Evolutionary conservation across 176 grass and related monocot genomes (phyloP).

Genomic region (Elaeis guineensis): DNA sequence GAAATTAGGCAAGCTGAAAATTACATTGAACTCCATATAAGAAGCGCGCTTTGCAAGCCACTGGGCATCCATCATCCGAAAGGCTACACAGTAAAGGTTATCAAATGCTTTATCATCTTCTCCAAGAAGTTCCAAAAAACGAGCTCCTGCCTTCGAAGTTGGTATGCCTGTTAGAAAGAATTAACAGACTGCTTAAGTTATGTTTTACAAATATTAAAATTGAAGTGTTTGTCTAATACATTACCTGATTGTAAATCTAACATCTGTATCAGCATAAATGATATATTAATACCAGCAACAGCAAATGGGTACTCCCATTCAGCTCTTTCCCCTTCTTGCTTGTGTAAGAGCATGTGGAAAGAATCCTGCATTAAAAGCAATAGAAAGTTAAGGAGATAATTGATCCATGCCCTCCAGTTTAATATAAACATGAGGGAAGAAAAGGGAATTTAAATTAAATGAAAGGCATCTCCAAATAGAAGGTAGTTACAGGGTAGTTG

Average conservation of each 20-base stretch:
- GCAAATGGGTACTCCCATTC: slow-evolving; percentile 98
- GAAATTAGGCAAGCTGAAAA: neutral
- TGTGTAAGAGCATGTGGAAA: slow-evolving; percentile 69
- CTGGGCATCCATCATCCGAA: slow-evolving; percentile 76
- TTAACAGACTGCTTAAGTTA: neutral
- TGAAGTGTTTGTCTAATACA: neutral
- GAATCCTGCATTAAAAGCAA: slow-evolving; percentile 30
- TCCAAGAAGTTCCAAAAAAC: slow-evolving; percentile 67
- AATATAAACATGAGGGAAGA: too few relatives aligned
- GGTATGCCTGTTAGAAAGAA: slow-evolving; percentile 36
- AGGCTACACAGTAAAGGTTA: slow-evolving; percentile 80
- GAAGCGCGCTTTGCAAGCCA: slow-evolving; percentile 88
- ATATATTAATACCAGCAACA: slow-evolving; percentile 86
- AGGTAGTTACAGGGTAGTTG: slow-evolving; percentile 57
- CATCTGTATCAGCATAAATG: slow-evolving; percentile 98
- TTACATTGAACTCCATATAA: slow-evolving; percentile 98
- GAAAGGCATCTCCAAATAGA: slow-evolving; percentile 3
- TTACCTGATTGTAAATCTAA: slow-evolving; percentile 77
- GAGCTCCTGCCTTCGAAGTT: slow-evolving; percentile 55
- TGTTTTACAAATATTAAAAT: too few relatives aligned
- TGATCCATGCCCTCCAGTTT: neutral
- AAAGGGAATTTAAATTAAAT: too few relatives aligned
- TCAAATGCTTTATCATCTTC: slow-evolving; percentile 78
- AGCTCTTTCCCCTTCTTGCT: slow-evolving; percentile 68
- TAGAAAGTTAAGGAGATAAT: neutral